These are phyloP conservation scores for Alternaria metachromatica DNA, from an alignment of 2,329 filamentous ascomycete genomes.

Conservation along the genomic window DNA sequence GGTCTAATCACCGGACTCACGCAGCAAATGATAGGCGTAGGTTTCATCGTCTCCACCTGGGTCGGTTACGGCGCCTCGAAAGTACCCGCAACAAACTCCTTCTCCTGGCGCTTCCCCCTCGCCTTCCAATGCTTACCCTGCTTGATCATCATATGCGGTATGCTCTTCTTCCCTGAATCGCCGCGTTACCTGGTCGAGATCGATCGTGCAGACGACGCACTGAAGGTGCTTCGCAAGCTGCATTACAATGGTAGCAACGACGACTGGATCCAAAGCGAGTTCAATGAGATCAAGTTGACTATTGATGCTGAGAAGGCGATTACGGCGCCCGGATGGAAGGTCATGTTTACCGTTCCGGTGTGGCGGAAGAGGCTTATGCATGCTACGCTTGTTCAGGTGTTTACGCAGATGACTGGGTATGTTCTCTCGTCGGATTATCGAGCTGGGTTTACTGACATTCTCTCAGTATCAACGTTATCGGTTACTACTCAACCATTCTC, in stretches of 20 bases:
- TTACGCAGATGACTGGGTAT: conserved; percentile 68
- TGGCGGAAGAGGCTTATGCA: conserved; percentile 69
- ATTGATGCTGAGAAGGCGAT: conserved; percentile 66
- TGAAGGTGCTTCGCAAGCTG: conserved; percentile 54
- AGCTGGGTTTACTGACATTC: too few relatives aligned
- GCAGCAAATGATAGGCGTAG: conserved; percentile 64
- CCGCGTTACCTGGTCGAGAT: conserved; percentile 51
- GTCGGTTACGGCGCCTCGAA: conserved; percentile 55
- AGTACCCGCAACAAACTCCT: conserved; percentile 45
- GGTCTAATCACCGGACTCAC: conserved; percentile 62
- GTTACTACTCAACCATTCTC: conserved; percentile 68
- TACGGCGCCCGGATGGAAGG: conserved; percentile 60
- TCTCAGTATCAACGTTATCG: conserved; percentile 61
- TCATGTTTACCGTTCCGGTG: conserved; percentile 64
- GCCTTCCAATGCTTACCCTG: conserved; percentile 57
- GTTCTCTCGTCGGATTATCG: too few relatives aligned
- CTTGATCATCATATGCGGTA: conserved; percentile 51
- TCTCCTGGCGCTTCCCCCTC: conserved; percentile 54
- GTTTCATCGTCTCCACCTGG: conserved; percentile 64
- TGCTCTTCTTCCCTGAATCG: conserved; percentile 52
- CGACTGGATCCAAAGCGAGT: conserved; percentile 65
- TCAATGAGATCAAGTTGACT: conserved; percentile 66
- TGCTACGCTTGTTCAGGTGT: conserved; percentile 67
- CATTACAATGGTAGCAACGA: conserved; percentile 62
- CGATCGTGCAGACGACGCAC: conserved; percentile 63